phyloP scores from a whole-genome alignment of 2,329 filamentous ascomycete genomes.

The Ascochyta pisi region DNA sequence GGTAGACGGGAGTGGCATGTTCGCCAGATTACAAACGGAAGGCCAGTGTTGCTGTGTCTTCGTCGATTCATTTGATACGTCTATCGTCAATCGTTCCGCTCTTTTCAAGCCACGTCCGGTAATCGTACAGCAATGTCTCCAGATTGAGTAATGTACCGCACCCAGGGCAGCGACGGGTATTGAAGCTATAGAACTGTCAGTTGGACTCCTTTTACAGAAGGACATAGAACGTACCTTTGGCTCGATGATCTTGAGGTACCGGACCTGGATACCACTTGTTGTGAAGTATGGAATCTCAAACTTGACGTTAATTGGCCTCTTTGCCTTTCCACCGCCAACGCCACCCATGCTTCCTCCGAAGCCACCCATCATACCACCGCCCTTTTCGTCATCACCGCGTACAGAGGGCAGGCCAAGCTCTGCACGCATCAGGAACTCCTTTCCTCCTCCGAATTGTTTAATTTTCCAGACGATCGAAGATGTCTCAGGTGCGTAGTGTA shows the following conservation, averaged over 20 bases:
- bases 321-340: conserved; percentile 80
- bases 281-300: conserved; percentile 99
- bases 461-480: conserved; percentile 99
- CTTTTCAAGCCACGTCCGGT: conserved; percentile 77
- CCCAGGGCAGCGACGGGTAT: conserved; percentile 98
- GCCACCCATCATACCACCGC: conserved; percentile 96
- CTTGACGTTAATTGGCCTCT: conserved; percentile 97
- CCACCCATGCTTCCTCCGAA: conserved; percentile 98
- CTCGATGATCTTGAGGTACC: conserved; percentile 98
- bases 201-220: neutral
- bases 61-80: conserved; percentile 26
- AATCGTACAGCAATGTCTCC: conserved; percentile 94
- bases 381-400: conserved; percentile 91
- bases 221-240: conserved; percentile 78
- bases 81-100: conserved; percentile 15
- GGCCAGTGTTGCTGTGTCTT: conserved; percentile 2
- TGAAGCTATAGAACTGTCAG: conserved; percentile 70
- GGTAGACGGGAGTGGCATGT: neutral
- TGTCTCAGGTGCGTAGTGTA: conserved; percentile 97
- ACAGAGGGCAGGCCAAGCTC: conserved; percentile 94
- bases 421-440: conserved; percentile 98
- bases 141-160: conserved; percentile 97
- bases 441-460: conserved; percentile 98
- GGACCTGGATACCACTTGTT: conserved; percentile 97
- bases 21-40: neutral